Evolutionary conservation across 1,284 basidiomycete species (phyloP).

Genomic region (Dichomitus squalens): DNA sequence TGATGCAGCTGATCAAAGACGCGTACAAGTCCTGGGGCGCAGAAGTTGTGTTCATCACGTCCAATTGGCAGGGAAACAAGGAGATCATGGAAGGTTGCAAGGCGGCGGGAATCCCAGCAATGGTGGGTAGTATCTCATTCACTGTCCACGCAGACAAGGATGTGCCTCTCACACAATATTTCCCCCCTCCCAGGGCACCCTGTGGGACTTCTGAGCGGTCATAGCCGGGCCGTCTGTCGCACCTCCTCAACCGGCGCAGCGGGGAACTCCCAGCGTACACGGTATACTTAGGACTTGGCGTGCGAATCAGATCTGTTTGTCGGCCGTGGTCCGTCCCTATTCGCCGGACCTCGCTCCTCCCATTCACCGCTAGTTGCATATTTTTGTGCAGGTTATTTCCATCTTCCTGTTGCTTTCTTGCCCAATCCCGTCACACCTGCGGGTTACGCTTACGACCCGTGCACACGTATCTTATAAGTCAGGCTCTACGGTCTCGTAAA

Average conservation of each 20-base stretch:
- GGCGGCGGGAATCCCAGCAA: constrained; percentile 61
- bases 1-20: constrained; percentile 43
- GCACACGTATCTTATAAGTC: background rate
- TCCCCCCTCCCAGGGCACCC: constrained; percentile 38
- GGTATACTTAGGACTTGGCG: background rate
- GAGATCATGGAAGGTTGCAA: constrained; percentile 74
- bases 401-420: background rate
- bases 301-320: background rate
- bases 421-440: background rate
- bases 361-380: no score
- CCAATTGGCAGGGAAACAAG: constrained; percentile 60
- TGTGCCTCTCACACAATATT: constrained; percentile 6
- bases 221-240: background rate
- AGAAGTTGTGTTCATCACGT: constrained; percentile 70
- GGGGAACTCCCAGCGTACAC: background rate
- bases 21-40: constrained; percentile 42
- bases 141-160: constrained; percentile 28
- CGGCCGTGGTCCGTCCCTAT: no score
- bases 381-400: background rate
- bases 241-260: background rate
- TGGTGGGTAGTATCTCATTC: constrained; percentile 39
- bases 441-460: background rate
- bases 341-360: no score
- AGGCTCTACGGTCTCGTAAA: background rate
- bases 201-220: constrained; percentile 45